Evolutionary conservation across 768 basidiomycete species (phyloP).

Genomic region (Lactarius psammicola): DNA sequence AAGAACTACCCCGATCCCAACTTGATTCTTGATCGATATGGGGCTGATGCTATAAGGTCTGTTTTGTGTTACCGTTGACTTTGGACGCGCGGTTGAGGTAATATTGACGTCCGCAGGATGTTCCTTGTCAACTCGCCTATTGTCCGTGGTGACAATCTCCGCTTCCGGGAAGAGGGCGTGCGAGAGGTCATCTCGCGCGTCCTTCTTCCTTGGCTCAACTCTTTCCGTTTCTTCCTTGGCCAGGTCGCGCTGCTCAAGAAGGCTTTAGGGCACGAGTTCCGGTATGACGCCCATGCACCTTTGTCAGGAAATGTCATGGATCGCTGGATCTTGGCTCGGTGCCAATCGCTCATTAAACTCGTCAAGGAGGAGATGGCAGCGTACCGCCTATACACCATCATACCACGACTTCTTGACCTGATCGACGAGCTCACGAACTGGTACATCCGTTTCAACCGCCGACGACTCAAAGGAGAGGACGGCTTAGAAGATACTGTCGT

Average conservation of each 20-base stretch:
- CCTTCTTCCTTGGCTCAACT: conserved; percentile 96
- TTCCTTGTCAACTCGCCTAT: conserved; percentile 99
- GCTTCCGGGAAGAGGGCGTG: conserved; percentile 98
- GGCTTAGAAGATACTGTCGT: conserved; percentile 81
- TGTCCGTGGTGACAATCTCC: conserved; percentile 94
- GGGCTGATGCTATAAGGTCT: conserved; percentile 92
- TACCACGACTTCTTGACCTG: conserved; percentile 88
- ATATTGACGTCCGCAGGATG: conserved; percentile 53
- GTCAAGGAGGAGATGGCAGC: conserved; percentile 96
- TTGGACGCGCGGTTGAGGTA: background rate
- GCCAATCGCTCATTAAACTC: conserved; percentile 90
- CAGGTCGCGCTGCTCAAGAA: conserved; percentile 88
- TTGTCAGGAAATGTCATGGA: conserved; percentile 95
- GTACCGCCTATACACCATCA: conserved; percentile 95
- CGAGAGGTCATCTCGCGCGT: conserved; percentile 96
- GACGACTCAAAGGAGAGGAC: conserved; percentile 92
- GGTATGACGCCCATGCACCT: conserved; percentile 83
- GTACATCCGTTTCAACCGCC: conserved; percentile 99
- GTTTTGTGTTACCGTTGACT: conserved; percentile 6
- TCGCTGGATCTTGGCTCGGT: conserved; percentile 96
- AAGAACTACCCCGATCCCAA: conserved; percentile 97
- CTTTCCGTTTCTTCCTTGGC: conserved; percentile 98
- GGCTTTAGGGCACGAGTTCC: conserved; percentile 69
- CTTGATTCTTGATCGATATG: conserved; percentile 84
- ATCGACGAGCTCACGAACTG: conserved; percentile 97